Base-by-base conservation (phyloP, 2,329 filamentous ascomycete genomes). In the Cladophialophora yegresii region DNA sequence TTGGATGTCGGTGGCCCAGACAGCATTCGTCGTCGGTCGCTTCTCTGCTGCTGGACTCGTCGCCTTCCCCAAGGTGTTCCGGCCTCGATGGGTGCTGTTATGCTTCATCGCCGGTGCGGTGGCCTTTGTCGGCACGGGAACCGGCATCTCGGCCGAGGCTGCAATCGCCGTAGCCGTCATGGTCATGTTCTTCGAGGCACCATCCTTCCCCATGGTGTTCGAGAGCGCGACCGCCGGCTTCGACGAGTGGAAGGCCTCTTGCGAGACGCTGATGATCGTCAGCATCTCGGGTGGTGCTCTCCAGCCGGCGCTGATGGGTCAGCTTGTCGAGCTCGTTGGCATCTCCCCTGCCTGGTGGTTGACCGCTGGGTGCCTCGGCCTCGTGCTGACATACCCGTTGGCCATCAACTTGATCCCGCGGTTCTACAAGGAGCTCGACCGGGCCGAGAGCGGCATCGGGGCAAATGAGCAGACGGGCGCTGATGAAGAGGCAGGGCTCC, bases 161-260 rank as follows among this genome's bases (percentile, higher is more conserved):
- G 83, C 83, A 49, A 77, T 85, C 67, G 75, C 74, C 23, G 87
- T 91, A 68, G 78, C 90, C 2, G 81, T 88, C 45, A 71, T 93
- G 30, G 89, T 90, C 68, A 88, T 91, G 71, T 91, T 96, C 76
- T 91, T 89, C 72, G 91, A 93, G 75, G 89, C 88, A 0, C 90
- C 92, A 54, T 85, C 91, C 69, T 96, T 90, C 81, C 92, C 92
- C 0, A 87, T 93, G 1, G 87, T 95, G 64, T 92, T 92, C 69
- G 87, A 71, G 62, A 68, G 60, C 28, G 65, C 69, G 30, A 68
- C 67, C 1, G 64, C 69, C 28, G 58, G 55, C 12, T 62, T 65
- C 36, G 67, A 65, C 12, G 64, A 69, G 51, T 71, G 69, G 67
- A 69, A 64, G 20, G 62, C 69, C 9, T 66, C 65, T 10, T 67